phyloP scores from a whole-genome alignment of 2,329 filamentous ascomycete genomes.

The Trichoderma sp. region DNA sequence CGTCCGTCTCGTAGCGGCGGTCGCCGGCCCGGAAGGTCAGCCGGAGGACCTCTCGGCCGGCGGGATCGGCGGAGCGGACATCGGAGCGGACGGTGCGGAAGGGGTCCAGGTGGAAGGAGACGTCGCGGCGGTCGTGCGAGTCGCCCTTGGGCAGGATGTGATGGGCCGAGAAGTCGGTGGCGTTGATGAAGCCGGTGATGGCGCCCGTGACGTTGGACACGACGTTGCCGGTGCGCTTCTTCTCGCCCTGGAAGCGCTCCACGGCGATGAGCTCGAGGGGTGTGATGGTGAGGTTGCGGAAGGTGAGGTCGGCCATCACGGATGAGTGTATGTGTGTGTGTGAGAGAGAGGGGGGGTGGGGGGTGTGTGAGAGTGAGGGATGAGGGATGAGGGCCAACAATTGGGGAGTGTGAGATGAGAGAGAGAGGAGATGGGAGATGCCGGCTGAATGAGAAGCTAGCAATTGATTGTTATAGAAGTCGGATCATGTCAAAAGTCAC shows the following conservation, averaged over 20 bases:
- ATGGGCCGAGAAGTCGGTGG: constrained; percentile 34
- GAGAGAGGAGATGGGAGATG: neutral
- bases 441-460: neutral
- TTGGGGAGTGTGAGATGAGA: neutral
- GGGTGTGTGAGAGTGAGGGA: neutral
- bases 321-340: neutral
- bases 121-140: constrained; percentile 56
- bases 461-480: neutral
- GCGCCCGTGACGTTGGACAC: constrained; percentile 44
- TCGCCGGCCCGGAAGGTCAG: constrained; percentile 64
- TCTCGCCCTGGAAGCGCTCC: constrained; percentile 64
- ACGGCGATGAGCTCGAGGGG: constrained; percentile 69
- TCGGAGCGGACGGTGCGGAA: constrained; percentile 61
- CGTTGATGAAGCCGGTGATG: constrained; percentile 45
- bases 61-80: constrained; percentile 55
- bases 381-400: neutral
- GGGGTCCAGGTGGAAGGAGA: constrained; percentile 61
- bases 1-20: constrained; percentile 64
- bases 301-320: constrained; percentile 56
- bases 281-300: constrained; percentile 78
- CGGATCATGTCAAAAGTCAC: neutral
- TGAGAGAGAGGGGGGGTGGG: no score
- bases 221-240: constrained; percentile 41
- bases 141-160: constrained; percentile 49
- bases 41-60: constrained; percentile 63